A percentile compares a stretch with the other conserved stretches of the same genome.
These are phyloP conservation scores for Colletotrichum lini DNA, from an alignment of 2,329 filamentous ascomycete genomes.

Conservation along the genomic window DNA sequence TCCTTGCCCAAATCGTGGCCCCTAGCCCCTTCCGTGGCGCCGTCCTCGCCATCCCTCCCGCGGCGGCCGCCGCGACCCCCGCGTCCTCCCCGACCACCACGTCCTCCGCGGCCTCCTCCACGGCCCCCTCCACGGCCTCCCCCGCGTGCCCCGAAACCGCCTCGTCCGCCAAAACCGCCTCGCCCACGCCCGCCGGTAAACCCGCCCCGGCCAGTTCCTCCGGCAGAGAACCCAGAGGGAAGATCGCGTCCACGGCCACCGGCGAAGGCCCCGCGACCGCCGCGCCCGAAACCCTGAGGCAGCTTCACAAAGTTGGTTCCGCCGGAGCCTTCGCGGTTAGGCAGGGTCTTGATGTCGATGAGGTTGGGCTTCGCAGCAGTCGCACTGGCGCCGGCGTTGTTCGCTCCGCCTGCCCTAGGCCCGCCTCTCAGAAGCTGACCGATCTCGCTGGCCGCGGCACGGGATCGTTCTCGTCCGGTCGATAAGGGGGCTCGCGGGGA, in stretches of 20 bases:
- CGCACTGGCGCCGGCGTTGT: conserved; percentile 13
- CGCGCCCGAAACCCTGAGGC: conserved; percentile 32
- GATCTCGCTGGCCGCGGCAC: conserved; percentile 53
- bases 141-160: conserved; percentile 27
- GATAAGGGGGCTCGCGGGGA: conserved; percentile 39
- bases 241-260: not conserved
- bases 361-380: conserved; percentile 50
- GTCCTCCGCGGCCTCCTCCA: conserved; percentile 40
- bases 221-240: conserved; percentile 6
- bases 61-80: conserved; percentile 40
- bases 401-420: not conserved
- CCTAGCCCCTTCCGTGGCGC: conserved; percentile 42
- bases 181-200: conserved; percentile 30
- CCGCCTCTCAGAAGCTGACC: conserved; percentile 48
- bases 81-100: conserved; percentile 37
- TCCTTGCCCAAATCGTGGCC: conserved; percentile 30
- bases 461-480: conserved; percentile 50
- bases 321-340: conserved; percentile 40
- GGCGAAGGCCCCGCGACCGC: not conserved
- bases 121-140: conserved; percentile 44
- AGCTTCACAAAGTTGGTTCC: conserved; percentile 35
- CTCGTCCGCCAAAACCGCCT: conserved; percentile 29
- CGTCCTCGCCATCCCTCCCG: conserved; percentile 36
- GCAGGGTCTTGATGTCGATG: conserved; percentile 57
- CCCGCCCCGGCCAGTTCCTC: conserved; percentile 2